Evolutionary conservation across 2,329 filamentous ascomycete genomes (phyloP), one percentile per base, ranked within the genome.

Genomic region (Ascochyta lentis): DNA sequence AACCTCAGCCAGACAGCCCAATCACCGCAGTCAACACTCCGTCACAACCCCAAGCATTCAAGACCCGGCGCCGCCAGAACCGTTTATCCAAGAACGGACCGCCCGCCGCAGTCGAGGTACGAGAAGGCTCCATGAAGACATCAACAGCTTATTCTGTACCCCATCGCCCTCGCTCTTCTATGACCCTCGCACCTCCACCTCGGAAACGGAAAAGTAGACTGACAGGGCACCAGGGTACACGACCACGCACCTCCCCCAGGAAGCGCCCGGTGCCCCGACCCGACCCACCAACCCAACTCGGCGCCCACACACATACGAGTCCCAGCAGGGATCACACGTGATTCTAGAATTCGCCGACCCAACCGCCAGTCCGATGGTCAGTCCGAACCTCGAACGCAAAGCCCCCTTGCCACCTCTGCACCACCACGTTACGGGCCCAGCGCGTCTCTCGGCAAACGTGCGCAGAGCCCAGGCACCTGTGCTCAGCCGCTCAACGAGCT

Each of bases 221-320:
- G 51, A 60, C 49, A 38, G n/a, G 16, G 38, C 40, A 41, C 42
- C 56, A 66, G 62, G 60, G 47, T 61, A 64, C 33, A 49, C 56
- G 15, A 57, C 52, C 8, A 29, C 48, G 12, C 56, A 55, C 45
- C 27, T 48, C 46, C 15, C 44, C 44, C 29, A 37, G 1, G 29
- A 40, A 31, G 35, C 46, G n/a, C 47, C 23, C 4, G 33, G 29
- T 7, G 13, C 24, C 1, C 12, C 48, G 15, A 41, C 31, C 7
- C 7, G 26, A 38, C 7, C 19, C 6, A 10, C 8, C 13, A 9
- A 34, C 2, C 2, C 22, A 9, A 31, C 0, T 3, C 1, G 22
- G 19, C 29, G 6, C 4, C 31, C 37, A 3, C 23, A 47, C 6
- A 51, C 26, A 3, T 51, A 47, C 12, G 42, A 50, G n/a, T 33